Evolutionary conservation across 78 protist genomes (phyloP), one percentile per base, ranked within the genome.

Genomic region (Dictyostelium citrinum): DNA sequence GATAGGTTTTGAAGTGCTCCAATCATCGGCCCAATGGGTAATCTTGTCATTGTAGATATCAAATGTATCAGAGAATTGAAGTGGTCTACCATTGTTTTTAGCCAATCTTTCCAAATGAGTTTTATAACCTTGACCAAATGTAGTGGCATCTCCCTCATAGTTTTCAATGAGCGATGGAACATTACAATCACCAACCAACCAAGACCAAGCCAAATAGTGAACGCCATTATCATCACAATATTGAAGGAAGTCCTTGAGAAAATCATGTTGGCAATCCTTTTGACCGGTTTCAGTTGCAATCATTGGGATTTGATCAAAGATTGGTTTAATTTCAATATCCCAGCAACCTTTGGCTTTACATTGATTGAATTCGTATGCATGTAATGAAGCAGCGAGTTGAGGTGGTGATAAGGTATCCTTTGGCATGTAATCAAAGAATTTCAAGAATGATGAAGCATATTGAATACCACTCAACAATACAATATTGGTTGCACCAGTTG

Each of bases 241-340:
- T 17, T 88, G 80, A 0, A 88, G 29, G 67, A 88, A 88, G 33
- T 88, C 93, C 1, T 12, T 20, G 22, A 78, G 45, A 81, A 78
- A 88, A 67, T 88, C 93, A 31, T 81, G 72, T 17, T 22, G 33
- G 35, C 93, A 88, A 78, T 88, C 93, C n/a, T 78, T 76, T 68
- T 88, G 93, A 51, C 93, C 93, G 37, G 93, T 88, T 49, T 88
- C 93, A 11, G 93, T 88, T 0, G 93, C 93, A 5, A 88, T 76
- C n/a, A 88, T 33, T 76, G 93, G 93, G 45, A 64, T 77, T 3
- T 45, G 17, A 12, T 39, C 29, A 45, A 46, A 46, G 7, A 88
- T 55, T 45, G 93, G 93, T 78, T 45, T 88, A 5, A 88, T 33
- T n/a, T 29, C 70, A 9, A 29, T 35, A 49, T 88, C 93, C 93